A percentile compares a stretch with the other conserved stretches of the same genome.
These are phyloP conservation scores for Sporothrix inflata DNA, from an alignment of 2,329 filamentous ascomycete species.

Conservation along the genomic window DNA sequence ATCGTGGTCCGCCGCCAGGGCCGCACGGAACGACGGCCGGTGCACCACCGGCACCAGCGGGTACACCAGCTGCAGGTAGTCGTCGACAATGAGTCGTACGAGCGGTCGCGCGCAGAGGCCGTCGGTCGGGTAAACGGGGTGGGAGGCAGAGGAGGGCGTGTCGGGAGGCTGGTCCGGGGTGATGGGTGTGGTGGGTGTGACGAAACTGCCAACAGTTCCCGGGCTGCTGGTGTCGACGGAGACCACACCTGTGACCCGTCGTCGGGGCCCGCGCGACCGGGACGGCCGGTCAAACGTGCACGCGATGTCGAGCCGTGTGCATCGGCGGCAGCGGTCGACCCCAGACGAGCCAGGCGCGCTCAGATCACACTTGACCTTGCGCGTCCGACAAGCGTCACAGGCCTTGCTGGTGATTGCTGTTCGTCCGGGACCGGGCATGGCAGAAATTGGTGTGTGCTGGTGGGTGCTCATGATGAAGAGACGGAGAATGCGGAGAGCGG, in stretches of 20 bases:
- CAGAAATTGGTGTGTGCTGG: no score
- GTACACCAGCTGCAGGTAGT: background rate
- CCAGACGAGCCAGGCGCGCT: no score
- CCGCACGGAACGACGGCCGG: background rate
- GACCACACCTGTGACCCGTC: background rate
- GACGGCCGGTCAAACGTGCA: conserved; percentile 14
- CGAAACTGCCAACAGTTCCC: no score
- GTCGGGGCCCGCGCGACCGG: background rate
- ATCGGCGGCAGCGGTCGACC: conserved; percentile 6
- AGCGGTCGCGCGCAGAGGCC: conserved; percentile 6
- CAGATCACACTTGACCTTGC: conserved; percentile 19
- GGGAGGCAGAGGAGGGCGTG: background rate
- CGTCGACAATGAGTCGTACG: background rate
- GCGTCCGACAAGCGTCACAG: conserved; percentile 4
- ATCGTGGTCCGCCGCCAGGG: conserved; percentile 29
- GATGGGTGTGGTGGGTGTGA: background rate
- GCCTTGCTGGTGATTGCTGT: conserved; percentile 15
- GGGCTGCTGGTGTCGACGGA: no score
- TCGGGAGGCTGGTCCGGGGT: background rate
- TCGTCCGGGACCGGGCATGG: background rate
- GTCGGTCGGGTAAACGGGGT: background rate
- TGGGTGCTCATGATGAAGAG: no score
- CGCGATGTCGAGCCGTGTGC: background rate
- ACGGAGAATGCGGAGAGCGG: background rate
- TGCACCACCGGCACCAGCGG: conserved; percentile 2